A percentile compares a stretch with the other conserved stretches of the same genome.
These are phyloP conservation scores for Raphanus sativus DNA, from an alignment of 345 rosid genomes.

Conservation along the genomic window DNA sequence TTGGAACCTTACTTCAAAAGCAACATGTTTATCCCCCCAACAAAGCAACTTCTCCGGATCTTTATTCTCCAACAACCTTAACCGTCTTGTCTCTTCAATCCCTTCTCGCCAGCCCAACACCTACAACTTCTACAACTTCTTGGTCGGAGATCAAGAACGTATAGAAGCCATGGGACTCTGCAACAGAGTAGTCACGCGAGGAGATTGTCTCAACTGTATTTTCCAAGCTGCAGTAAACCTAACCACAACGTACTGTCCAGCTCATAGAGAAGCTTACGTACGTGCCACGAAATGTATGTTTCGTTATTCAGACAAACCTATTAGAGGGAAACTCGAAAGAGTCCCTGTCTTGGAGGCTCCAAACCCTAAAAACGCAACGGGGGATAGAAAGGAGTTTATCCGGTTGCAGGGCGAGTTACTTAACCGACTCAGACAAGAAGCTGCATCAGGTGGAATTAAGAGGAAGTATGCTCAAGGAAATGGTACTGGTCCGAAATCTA, in stretches of 20 bases:
- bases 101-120: not conserved
- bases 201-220: constrained; percentile 17
- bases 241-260: not conserved
- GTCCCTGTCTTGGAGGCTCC: not conserved
- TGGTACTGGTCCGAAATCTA: constrained; percentile 3
- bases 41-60: not conserved
- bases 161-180: constrained; percentile 20
- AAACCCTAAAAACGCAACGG: not conserved
- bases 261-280: constrained; percentile 7
- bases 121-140: constrained; percentile 24
- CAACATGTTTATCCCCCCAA: not conserved
- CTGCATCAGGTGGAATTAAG: constrained; percentile 11
- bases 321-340: constrained; percentile 6
- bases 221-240: constrained; percentile 3
- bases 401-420: constrained; percentile 17
- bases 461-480: constrained; percentile 31
- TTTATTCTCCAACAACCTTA: constrained; percentile 5
- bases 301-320: constrained; percentile 21
- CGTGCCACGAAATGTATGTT: constrained; percentile 28
- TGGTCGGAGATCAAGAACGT: constrained; percentile 5
- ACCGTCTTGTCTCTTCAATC: constrained; percentile 16
- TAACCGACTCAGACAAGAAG: not conserved
- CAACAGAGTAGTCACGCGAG: constrained; percentile 13
- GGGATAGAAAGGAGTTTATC: constrained; percentile 7
- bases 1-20: not conserved